These are phyloP conservation scores for Ocimum tenuiflorum DNA, from an alignment of 257 asterid species.

Conservation along the genomic window DNA sequence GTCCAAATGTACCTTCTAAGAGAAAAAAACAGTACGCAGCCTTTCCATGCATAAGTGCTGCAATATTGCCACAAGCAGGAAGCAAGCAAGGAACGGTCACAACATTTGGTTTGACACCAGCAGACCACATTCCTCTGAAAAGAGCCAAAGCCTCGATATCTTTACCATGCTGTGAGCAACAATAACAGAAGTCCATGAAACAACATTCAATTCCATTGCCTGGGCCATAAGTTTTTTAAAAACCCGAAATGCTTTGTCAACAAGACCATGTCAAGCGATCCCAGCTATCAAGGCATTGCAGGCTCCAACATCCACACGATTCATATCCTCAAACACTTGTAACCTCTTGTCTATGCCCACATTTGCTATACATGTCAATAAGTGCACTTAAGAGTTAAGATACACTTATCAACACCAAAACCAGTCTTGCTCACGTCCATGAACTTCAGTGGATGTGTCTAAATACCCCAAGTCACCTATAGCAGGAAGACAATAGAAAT, in stretches of 20 bases:
- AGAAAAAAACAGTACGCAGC: slow-evolving; percentile 73
- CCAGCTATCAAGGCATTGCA: slow-evolving; percentile 76
- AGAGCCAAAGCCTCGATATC: slow-evolving; percentile 76
- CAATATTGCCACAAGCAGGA: slow-evolving; percentile 86
- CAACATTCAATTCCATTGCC: slow-evolving; percentile 62
- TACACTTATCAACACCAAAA: slow-evolving; percentile 51
- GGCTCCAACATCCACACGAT: slow-evolving; percentile 49
- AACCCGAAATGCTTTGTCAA: slow-evolving; percentile 48
- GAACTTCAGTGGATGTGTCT: slow-evolving; percentile 56
- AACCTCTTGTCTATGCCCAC: slow-evolving; percentile 41
- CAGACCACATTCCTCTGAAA: slow-evolving; percentile 70
- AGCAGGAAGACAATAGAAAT: slow-evolving; percentile 86
- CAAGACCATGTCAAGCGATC: slow-evolving; percentile 67
- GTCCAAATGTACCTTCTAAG: slow-evolving; percentile 41
- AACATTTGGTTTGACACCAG: slow-evolving; percentile 62
- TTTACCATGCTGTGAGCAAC: slow-evolving; percentile 82
- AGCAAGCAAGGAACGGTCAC: slow-evolving; percentile 81
- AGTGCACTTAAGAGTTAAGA: slow-evolving; percentile 66
- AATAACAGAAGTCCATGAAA: slow-evolving; percentile 91
- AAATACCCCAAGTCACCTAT: slow-evolving; percentile 54
- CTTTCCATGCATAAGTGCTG: slow-evolving; percentile 76
- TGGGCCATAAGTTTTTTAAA: slow-evolving; percentile 40
- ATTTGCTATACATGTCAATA: slow-evolving; percentile 75
- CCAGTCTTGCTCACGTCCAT: slow-evolving; percentile 59
- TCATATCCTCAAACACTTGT: slow-evolving; percentile 47